Evolutionary conservation across 176 grass and related monocot species (phyloP).

Genomic region (Pharus latifolius): DNA sequence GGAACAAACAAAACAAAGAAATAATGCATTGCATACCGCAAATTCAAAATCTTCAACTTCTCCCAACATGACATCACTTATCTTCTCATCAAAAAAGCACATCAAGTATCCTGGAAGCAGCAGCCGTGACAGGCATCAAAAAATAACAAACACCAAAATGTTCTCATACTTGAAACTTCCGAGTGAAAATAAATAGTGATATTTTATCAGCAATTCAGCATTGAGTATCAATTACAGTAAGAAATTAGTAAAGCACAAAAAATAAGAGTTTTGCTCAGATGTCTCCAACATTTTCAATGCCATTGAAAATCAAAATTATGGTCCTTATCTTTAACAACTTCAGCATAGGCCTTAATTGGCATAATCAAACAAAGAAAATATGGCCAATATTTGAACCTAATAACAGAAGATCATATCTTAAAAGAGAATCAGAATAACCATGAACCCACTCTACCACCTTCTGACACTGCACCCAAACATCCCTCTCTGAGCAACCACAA

Average conservation of each 20-base stretch:
- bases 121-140: background rate
- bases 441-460: background rate
- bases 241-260: background rate
- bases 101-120: conserved; percentile 79
- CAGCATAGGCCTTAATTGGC: background rate
- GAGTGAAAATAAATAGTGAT: background rate
- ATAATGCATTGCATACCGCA: conserved; percentile 44
- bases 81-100: conserved; percentile 82
- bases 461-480: background rate
- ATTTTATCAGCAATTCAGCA: background rate
- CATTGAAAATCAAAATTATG: background rate
- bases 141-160: background rate
- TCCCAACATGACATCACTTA: conserved; percentile 59
- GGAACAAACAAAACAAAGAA: background rate
- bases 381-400: background rate
- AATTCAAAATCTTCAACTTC: conserved; percentile 77
- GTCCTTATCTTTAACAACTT: background rate
- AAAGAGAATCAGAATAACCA: background rate
- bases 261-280: background rate
- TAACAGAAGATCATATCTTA: background rate
- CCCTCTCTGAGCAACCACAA: no score
- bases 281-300: background rate
- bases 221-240: background rate
- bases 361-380: conserved; percentile 4
- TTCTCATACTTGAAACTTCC: background rate